Evolutionary conservation across 768 basidiomycete genomes (phyloP), one percentile per base, ranked within the genome.

Genomic region (Gyrodon lividus): DNA sequence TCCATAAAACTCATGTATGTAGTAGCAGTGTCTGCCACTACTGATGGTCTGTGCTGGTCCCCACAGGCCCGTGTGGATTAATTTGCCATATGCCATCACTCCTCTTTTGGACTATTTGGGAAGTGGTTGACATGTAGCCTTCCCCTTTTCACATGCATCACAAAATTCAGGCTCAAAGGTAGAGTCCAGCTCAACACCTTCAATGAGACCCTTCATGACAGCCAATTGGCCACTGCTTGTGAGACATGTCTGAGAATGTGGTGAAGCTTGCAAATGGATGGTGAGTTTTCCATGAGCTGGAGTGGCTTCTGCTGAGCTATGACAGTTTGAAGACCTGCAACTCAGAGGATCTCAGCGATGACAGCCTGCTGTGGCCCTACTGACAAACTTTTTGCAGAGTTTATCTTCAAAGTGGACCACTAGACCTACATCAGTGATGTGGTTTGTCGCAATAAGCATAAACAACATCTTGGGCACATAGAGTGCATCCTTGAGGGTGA

Each of bases 1-100:
- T 77, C 72, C 0, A 58, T 73, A 45, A 70, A 76, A 0, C 62
- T 69, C 12, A 62, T 50, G 30, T 69, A 62, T 50, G 30, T 69
- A 70, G 39, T 77, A 77, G 1, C 37, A 22, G 2, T 57, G 39
- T 13, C 70, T 65, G 0, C 65, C 64, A 2, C 61, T 17, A 6
- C 16, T 24, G 1, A 2, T n/a, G 0, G 9, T 43, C 3, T 50
- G 48, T 0, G 14, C 41, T 2, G 17, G 45, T 43, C 48, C 48
- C 48, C 48, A 50, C 2, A 50, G 19, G 22, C 43, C 7, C 9
- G 30, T 30, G 30, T 30, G 30, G 30, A 30, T 30, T 30, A 30
- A 30, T 10, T 30, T 3, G 30, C 7, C 30, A 30, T 30, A 30
- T 10, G 30, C 30, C 10, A 9, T 30, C 7, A 9, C 30, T 3